phyloP scores from a whole-genome alignment of 2,329 filamentous ascomycete species.

The Nemania diffusa region DNA sequence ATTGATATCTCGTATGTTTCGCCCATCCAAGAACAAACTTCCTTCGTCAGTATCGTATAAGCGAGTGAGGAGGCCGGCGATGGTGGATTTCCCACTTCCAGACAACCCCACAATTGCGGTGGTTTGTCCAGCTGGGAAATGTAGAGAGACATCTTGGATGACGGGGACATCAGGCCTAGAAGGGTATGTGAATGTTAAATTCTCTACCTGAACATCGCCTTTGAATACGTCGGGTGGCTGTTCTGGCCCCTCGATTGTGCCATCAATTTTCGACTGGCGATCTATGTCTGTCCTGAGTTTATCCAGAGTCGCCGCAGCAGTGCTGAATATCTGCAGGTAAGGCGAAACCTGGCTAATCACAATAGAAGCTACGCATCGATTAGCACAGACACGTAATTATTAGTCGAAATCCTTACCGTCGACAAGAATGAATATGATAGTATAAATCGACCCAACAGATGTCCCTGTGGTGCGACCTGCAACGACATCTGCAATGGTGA shows the following conservation, averaged over 20 bases:
- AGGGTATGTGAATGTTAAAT: slow-evolving; percentile 54
- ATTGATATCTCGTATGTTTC: slow-evolving; percentile 60
- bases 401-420: slow-evolving; percentile 56
- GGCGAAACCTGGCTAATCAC: slow-evolving; percentile 69
- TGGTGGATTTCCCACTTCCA: slow-evolving; percentile 60
- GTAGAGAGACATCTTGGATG: slow-evolving; percentile 50
- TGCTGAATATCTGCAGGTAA: slow-evolving; percentile 68
- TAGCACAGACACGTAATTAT: slow-evolving; percentile 38
- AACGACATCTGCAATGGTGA: slow-evolving; percentile 53
- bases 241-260: slow-evolving; percentile 54
- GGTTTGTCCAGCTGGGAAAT: slow-evolving; percentile 51
- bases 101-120: slow-evolving; percentile 63
- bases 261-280: slow-evolving; percentile 57
- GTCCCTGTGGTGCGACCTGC: slow-evolving; percentile 49
- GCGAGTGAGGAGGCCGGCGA: slow-evolving; percentile 64
- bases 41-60: slow-evolving; percentile 67
- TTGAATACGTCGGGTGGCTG: slow-evolving; percentile 59
- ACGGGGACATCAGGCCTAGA: slow-evolving; percentile 51
- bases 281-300: slow-evolving; percentile 67
- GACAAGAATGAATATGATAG: slow-evolving; percentile 71
- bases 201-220: slow-evolving; percentile 51
- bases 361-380: slow-evolving; percentile 58
- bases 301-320: slow-evolving; percentile 63
- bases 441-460: slow-evolving; percentile 64
- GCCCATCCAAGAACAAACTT: slow-evolving; percentile 58